Evolutionary conservation across 305 asterid species (phyloP).

Genomic region (Salvia sclarea): DNA sequence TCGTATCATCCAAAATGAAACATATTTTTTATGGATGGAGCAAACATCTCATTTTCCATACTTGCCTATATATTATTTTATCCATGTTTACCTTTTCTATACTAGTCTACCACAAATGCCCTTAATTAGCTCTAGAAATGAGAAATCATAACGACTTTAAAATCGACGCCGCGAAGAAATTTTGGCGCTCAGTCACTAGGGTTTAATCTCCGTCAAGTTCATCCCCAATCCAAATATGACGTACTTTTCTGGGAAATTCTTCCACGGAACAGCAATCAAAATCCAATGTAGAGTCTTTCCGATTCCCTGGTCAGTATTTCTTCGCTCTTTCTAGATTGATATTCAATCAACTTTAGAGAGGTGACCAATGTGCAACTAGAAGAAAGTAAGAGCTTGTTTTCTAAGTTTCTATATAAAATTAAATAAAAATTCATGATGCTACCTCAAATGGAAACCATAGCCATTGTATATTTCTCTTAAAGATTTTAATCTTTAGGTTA

Average conservation of each 20-base stretch:
- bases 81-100: no score
- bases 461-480: constrained; percentile 13
- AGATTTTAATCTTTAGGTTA: constrained; percentile 41
- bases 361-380: background rate
- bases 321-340: constrained; percentile 10
- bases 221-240: constrained; percentile 23
- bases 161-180: background rate
- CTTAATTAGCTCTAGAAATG: no score
- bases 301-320: constrained; percentile 53
- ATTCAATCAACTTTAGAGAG: constrained; percentile 6
- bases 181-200: constrained; percentile 28
- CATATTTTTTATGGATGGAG: no score
- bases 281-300: constrained; percentile 40
- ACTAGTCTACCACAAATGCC: no score
- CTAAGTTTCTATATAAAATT: background rate
- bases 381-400: background rate
- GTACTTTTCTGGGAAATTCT: constrained; percentile 34
- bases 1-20: no score
- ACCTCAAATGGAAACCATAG: background rate
- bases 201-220: constrained; percentile 9
- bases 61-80: no score
- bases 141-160: background rate
- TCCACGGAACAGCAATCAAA: constrained; percentile 41
- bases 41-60: no score
- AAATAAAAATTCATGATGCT: background rate